Base-by-base conservation (phyloP, 257 asterid genomes). In the Solanum clarkiae region DNA sequence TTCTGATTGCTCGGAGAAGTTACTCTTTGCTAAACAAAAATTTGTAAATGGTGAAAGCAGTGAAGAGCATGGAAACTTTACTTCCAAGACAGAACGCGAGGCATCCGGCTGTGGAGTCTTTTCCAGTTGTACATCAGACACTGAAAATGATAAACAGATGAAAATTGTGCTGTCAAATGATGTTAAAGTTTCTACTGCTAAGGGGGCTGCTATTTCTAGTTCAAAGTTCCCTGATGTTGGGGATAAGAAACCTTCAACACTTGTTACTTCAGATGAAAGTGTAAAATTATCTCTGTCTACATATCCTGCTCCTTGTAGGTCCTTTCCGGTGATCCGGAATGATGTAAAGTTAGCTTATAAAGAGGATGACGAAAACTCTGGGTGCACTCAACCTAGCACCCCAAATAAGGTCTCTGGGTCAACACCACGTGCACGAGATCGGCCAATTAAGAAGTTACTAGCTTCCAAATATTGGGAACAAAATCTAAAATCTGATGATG, bases 291-390 rank as follows among this genome's bases (percentile, higher is more conserved):
- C 93, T 7, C 80, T 86, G 55, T 47, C 87, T 22, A 81, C 55
- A 86, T 91, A 91, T 90, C 93, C 80, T 75, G 29, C 92, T 81
- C 90, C 94, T 49, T 10, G 91, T 88, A 90, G 93, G 86, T 88
- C 92, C 86, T 82, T 87, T 80, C 95, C 93, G 14, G 84, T 84
- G 69, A 87, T 84, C 57, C 86, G 88, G 91, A 94, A 91, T 36
- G 90, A 83, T 94, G 95, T 93, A 93, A 92, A 92, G 87, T 91
- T 95, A 92, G 93, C 83, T 89, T 83, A 71, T 92, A 95, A 91
- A 89, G 99, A 94, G 91, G 97, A 94, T 91, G 98, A 91, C 91
- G 97, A 94, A 75, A 94, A 93, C 62, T 89, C 93, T n/a, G 93
- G 93, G 88, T 94, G 94, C 90, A 82, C 89, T 59, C 93, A 91